Evolutionary conservation across 805 yeast genomes (phyloP), one percentile per base, ranked within the genome.

Genomic region (Ogataea naganishii): DNA sequence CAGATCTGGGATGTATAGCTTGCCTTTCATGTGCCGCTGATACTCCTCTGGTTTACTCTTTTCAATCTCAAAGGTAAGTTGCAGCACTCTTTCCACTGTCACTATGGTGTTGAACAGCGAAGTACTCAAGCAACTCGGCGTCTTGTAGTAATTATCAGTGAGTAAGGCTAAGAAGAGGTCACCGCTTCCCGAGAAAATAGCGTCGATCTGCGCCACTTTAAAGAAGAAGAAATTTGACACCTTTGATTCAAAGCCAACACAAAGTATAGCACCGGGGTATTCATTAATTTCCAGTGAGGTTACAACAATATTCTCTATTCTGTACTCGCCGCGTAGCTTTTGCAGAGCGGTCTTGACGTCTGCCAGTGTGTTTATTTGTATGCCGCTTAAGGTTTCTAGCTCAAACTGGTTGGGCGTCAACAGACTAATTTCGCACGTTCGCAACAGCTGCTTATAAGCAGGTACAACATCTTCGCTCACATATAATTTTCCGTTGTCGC

Each of bases 401-500:
- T 81, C 92, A 48, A 80, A 73, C 44, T 80, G 88, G 46, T 81
- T 81, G 2, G 92, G 89, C 0, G 86, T 75, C 2, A 71, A 66
- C 21, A 79, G 42, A 24, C 62, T 60, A 1, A 80, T 66, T 14
- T 41, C 34, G 3, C 68, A 69, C 4, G 55, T 46, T 9, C 34
- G 31, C 20, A 80, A 47, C n/a, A 77, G 54, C 9, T 59, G 37
- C 40, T 61, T 58, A 45, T 78, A 79, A 2, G 65, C 51, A 0
- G 72, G 71, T 0, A 79, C 58, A 16, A 77, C 64, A 9, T 58
- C 66, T 31, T 65, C 67, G 34, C 66, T 66, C 1, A 89, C 95
- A 49, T 89, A 89, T 3, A 86, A 53, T 34, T 62, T 66, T 1
- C 95, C 96, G 43, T 84, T 79, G 48, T 89, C 97, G 9, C 97